Evolutionary conservation across 2,329 filamentous ascomycete genomes (phyloP), one percentile per base, ranked within the genome.

Genomic region (Diaporthe vaccinii): DNA sequence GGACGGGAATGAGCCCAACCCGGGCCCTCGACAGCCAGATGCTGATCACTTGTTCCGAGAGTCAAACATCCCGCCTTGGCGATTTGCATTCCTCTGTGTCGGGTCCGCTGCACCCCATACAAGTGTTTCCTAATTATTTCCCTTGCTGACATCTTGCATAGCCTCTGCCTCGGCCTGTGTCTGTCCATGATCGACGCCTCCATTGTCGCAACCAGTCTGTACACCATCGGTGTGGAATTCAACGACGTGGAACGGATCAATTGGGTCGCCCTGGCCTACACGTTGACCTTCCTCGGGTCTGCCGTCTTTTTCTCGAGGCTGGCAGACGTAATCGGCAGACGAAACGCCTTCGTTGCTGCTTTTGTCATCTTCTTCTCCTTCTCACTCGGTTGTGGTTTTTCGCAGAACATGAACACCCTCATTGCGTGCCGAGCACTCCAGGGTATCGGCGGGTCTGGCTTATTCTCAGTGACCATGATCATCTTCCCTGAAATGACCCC

Each of bases 171-270:
- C 8, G 90, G 89, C 4, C 84, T 92, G 0, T 89, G 91, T 72
- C 85, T 92, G 65, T 88, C 90, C 39, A 86, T 91, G 78, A 80
- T 91, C n/a, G 90, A 92, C 80, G 87, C 88, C 1, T 90, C 90
- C 4, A 91, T 92, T 51, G 88, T 92, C 1, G 89, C 90, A 1
- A 91, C 90, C 17, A 88, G 88, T 59, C 81, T 92, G 14, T 88
- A 88, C 78, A 84, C 84, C n/a, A 91, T 92, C 62, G 88, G 87
- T 2, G 80, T 79, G 22, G 88, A 92, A 5, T 89, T 92, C 62
- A 74, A 85, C 15, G 83, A 85, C 20, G 78, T 88, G 3, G 81
- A 84, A 15, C 79, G 78, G 4, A 84, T 89, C 72, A 90, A 89
- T 78, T 90, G 88, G 88, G 85, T 91, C 0, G 88, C 88, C 0